Conservation (phyloP, 805 yeast species). For the Candida coquimbonensis region DNA sequence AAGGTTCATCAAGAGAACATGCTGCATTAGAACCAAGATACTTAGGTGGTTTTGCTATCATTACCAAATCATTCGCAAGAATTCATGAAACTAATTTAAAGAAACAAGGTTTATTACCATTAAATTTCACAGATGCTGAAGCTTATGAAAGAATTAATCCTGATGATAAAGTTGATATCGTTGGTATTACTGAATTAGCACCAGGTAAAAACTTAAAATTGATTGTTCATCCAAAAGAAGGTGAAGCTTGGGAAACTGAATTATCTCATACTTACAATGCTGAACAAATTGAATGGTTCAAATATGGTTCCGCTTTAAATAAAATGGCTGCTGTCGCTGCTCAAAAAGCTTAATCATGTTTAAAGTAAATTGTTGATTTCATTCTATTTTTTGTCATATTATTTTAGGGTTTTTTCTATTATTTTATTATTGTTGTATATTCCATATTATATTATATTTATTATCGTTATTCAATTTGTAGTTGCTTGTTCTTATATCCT, state of each 20-base stretch:
- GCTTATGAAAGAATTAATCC: constrained; percentile 93
- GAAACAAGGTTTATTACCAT: constrained; percentile 98
- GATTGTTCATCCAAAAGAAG: constrained; percentile 67
- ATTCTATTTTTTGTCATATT: neutral
- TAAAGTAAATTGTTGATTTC: neutral
- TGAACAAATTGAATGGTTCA: constrained; percentile 99
- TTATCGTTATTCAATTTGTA: neutral
- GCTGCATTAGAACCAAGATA: constrained; percentile 99
- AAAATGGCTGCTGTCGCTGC: constrained; percentile 58
- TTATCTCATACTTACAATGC: constrained; percentile 93
- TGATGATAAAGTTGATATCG: constrained; percentile 80
- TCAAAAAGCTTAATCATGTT: constrained; percentile 1
- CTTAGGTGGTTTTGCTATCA: constrained; percentile 97
- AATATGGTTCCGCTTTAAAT: constrained; percentile 98
- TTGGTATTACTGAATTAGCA: constrained; percentile 77
- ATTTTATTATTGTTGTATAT: constrained; percentile 1
- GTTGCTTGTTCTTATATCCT: no score
- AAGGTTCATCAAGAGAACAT: constrained; percentile 99
- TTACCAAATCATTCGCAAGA: constrained; percentile 96
- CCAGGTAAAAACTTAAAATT: constrained; percentile 88
- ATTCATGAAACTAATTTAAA: constrained; percentile 99
- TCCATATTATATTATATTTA: constrained; percentile 1
- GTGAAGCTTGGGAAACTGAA: constrained; percentile 80
- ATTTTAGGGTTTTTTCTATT: no score
- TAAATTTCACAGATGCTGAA: constrained; percentile 81